Evolutionary conservation across 2,329 filamentous ascomycete genomes (phyloP).

Genomic region (Neocatenulostroma microsporum): DNA sequence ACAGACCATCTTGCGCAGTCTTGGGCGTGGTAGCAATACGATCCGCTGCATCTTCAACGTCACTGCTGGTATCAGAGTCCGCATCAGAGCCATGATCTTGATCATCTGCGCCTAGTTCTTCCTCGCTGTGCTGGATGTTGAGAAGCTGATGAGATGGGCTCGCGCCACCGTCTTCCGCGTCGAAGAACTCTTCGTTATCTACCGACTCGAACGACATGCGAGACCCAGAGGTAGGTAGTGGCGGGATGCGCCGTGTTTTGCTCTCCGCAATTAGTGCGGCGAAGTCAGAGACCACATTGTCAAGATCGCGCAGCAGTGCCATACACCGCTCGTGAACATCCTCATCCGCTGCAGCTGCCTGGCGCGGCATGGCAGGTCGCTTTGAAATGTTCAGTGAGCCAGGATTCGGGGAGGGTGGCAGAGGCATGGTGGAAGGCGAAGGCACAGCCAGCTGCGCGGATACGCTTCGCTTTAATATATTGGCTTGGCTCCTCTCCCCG

Average conservation of each 20-base stretch:
- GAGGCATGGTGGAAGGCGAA: slow-evolving; percentile 26
- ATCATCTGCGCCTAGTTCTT: slow-evolving; percentile 51
- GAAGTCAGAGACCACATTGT: slow-evolving; percentile 76
- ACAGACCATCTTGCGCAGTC: slow-evolving; percentile 42
- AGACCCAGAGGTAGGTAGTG: slow-evolving; percentile 36
- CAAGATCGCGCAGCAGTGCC: slow-evolving; percentile 74
- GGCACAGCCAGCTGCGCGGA: slow-evolving; percentile 48
- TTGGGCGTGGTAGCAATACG: slow-evolving; percentile 14
- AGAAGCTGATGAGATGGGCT: slow-evolving; percentile 58
- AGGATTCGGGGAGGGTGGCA: slow-evolving; percentile 26
- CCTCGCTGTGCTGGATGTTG: slow-evolving; percentile 66
- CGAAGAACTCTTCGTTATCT: slow-evolving; percentile 85
- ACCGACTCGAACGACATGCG: slow-evolving; percentile 72
- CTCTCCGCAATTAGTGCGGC: slow-evolving; percentile 67
- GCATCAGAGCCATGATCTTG: slow-evolving; percentile 39
- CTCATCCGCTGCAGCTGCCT: slow-evolving; percentile 33
- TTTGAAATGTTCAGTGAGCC: slow-evolving; percentile 32
- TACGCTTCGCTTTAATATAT: slow-evolving; percentile 42
- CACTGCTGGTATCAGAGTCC: slow-evolving; percentile 58
- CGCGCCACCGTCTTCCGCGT: slow-evolving; percentile 62
- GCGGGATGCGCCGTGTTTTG: slow-evolving; percentile 62
- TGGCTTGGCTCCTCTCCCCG: slow-evolving; percentile 33
- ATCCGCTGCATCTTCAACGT: slow-evolving; percentile 40
- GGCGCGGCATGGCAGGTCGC: slow-evolving; percentile 15
- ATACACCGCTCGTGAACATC: slow-evolving; percentile 75